Evolutionary conservation across 1,284 basidiomycete genomes (phyloP).

Genomic region (Moniliella sp.): DNA sequence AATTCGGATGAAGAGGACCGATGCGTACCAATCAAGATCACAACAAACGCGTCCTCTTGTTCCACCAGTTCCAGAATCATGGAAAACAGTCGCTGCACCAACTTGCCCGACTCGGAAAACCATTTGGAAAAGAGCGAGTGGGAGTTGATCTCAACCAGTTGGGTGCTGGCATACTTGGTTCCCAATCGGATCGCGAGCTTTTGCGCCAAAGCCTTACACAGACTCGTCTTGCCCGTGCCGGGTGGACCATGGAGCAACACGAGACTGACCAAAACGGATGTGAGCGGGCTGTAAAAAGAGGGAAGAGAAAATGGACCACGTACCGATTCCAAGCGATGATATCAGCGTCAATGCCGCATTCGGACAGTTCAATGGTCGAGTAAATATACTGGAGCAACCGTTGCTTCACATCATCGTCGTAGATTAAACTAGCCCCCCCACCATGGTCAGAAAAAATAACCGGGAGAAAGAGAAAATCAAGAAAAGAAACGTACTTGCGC

Average conservation of each 20-base stretch:
- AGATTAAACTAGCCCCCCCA: conserved; percentile 71
- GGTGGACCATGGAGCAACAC: conserved; percentile 93
- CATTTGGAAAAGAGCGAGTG: conserved; percentile 33
- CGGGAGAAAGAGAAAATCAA: no score
- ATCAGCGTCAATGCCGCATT: conserved; percentile 70
- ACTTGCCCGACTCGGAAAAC: conserved; percentile 92
- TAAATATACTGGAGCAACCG: conserved; percentile 78
- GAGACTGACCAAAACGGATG: no score
- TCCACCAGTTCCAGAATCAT: conserved; percentile 67
- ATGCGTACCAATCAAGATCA: conserved; percentile 61
- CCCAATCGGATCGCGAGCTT: conserved; percentile 78
- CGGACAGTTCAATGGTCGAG: conserved; percentile 70
- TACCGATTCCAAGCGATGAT: conserved; percentile 77
- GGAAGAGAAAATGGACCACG: no score
- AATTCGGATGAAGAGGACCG: no score
- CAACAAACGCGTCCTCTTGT: conserved; percentile 70
- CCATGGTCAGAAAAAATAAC: no score
- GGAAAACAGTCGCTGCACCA: conserved; percentile 77
- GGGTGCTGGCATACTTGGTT: conserved; percentile 46
- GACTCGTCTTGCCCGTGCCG: conserved; percentile 86
- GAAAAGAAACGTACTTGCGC: conserved; percentile 39
- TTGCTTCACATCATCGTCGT: conserved; percentile 66
- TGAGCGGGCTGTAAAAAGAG: no score
- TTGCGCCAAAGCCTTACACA: conserved; percentile 81
- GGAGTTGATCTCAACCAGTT: conserved; percentile 74